Evolutionary conservation across 352 stramenopile genomes (phyloP), one percentile per base, ranked within the genome.

Genomic region (Phytophthora sp.): DNA sequence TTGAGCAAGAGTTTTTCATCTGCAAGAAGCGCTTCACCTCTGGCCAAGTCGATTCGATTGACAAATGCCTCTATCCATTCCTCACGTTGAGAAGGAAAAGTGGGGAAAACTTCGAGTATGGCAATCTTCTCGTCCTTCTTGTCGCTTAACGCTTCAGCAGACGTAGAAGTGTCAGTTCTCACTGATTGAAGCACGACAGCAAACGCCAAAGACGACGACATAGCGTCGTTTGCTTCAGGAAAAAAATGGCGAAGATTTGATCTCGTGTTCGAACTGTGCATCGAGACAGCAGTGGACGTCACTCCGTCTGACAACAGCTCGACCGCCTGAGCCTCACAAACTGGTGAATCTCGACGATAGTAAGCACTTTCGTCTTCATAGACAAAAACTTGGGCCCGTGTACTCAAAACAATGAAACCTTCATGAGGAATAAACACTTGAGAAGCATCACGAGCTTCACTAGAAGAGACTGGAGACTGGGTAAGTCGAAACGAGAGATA

Each of bases 1-100:
- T 36, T 68, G 8, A 89, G 24, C 9, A 91, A 71, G 12, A 75
- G 45, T 47, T 82, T 85, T 15, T 91, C 82, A 39, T 90, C 80
- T 0, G 46, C 58, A 1, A 90, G 61, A 0, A 90, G 71, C 30
- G 78, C 73, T 59, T 90, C 79, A 11, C 83, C 80, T 61, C 86
- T 85, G 2, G 56, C 51, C 16, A 82, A 66, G 20, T 85, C 70
- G 11, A 90, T 74, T 12, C 73, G 71, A 7, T 26, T 46, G 1
- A 42, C 56, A 38, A 91, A 78, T 1, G 75, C 74, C 7, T 71
- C 45, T 12, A 77, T 30, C 80, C 80, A 91, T 5, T 71, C 44
- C 18, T 71, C 71, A n/a, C 68, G 66, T 52, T 89, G 77, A 2
- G 74, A 59, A 0, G 63, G 31, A 0, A 81, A 75, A 2, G 71